phyloP scores from a whole-genome alignment of 441 rosid genomes.

The Omphalea diandra region DNA sequence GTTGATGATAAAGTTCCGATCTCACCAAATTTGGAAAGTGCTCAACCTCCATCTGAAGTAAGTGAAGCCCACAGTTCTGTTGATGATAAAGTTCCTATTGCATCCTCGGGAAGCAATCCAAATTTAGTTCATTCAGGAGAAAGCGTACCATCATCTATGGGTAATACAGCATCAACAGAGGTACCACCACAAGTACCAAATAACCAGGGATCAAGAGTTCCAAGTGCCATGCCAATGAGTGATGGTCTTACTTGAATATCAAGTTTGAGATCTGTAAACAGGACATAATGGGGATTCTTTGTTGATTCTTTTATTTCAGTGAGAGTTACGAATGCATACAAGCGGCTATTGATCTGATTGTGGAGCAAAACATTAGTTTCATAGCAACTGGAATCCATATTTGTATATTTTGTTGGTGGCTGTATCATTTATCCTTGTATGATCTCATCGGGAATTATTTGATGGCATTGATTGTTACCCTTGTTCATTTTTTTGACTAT shows the following conservation, averaged over 20 bases:
- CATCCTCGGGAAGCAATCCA: slow-evolving; percentile 32
- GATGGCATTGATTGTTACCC: background rate
- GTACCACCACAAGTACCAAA: slow-evolving; percentile 30
- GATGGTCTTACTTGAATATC: slow-evolving; percentile 1
- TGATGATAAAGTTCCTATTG: slow-evolving; percentile 27
- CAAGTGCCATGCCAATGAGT: slow-evolving; percentile 8
- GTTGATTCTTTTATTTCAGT: background rate
- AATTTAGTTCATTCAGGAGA: slow-evolving; percentile 31
- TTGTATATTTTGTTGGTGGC: background rate
- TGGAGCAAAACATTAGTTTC: background rate
- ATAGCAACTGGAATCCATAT: background rate
- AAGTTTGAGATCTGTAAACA: background rate
- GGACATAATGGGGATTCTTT: background rate
- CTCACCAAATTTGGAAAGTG: slow-evolving; percentile 11
- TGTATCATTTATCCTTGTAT: background rate
- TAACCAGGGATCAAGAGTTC: slow-evolving; percentile 16
- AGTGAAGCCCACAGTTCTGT: slow-evolving; percentile 24
- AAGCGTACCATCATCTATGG: slow-evolving; percentile 25
- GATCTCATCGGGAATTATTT: background rate
- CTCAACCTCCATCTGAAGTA: slow-evolving; percentile 25
- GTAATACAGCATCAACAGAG: slow-evolving; percentile 22
- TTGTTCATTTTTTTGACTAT: background rate
- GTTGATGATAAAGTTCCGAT: slow-evolving; percentile 28
- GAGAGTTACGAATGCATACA: background rate
- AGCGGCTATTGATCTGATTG: background rate